Evolutionary conservation across 1,139 yeast species (phyloP).

Genomic region (Taiozyma sp.): DNA sequence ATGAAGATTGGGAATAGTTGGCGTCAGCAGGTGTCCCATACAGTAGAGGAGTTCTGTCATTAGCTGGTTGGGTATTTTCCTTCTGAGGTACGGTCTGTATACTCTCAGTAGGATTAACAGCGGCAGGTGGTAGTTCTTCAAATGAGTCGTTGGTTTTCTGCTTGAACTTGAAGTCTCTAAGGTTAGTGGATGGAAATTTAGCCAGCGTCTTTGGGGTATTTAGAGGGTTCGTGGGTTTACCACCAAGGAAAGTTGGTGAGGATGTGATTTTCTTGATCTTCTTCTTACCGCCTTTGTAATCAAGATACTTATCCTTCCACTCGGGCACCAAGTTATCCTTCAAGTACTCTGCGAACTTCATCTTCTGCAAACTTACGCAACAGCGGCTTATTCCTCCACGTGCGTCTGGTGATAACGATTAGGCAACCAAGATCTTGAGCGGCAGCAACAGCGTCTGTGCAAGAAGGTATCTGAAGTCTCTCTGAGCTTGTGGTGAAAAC

Average conservation of each 20-base stretch:
- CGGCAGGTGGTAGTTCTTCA: conserved; percentile 24
- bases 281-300: conserved; percentile 66
- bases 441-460: neutral
- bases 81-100: neutral
- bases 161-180: conserved; percentile 8
- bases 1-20: conserved; percentile 6
- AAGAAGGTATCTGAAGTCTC: neutral
- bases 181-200: conserved; percentile 1
- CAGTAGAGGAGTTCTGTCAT: conserved; percentile 2
- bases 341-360: conserved; percentile 31
- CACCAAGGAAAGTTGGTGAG: conserved; percentile 11
- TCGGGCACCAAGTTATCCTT: conserved; percentile 51
- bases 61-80: neutral
- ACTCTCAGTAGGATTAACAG: conserved; percentile 14
- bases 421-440: neutral
- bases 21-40: conserved; percentile 4
- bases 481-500: neutral
- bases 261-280: conserved; percentile 40
- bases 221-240: conserved; percentile 7
- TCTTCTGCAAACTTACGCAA: conserved; percentile 4
- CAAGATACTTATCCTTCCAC: conserved; percentile 77
- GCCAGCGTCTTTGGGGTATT: conserved; percentile 3
- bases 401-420: neutral
- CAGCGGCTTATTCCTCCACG: neutral
- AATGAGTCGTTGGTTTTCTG: conserved; percentile 11